A percentile compares a stretch with the other conserved stretches of the same genome.
Conservation (phyloP, 768 basidiomycete species). For the Lentinula sp. region DNA sequence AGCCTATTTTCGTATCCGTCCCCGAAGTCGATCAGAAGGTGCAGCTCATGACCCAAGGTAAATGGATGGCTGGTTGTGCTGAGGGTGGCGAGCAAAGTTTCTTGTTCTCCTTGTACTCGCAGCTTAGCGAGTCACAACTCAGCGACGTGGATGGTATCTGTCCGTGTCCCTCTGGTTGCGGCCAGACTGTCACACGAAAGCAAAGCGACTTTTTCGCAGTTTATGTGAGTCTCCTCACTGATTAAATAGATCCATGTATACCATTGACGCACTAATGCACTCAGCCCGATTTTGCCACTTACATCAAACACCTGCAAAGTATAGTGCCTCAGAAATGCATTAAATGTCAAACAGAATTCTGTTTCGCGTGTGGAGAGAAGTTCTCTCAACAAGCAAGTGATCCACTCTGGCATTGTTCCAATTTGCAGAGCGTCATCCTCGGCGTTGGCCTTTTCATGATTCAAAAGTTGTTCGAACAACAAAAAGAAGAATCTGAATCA, state of each 20-base stretch:
- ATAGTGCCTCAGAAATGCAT: slow-evolving; percentile 59
- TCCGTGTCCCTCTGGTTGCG: slow-evolving; percentile 73
- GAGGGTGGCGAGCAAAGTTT: slow-evolving; percentile 89
- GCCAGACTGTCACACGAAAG: slow-evolving; percentile 48
- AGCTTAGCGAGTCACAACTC: slow-evolving; percentile 40
- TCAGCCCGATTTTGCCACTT: slow-evolving; percentile 69
- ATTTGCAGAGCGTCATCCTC: slow-evolving; percentile 83
- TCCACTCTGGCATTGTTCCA: slow-evolving; percentile 81
- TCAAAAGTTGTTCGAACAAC: slow-evolving; percentile 65
- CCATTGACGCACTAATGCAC: slow-evolving; percentile 8
- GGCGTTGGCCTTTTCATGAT: slow-evolving; percentile 89
- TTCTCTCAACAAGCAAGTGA: slow-evolving; percentile 41
- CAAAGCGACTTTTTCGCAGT: slow-evolving; percentile 81
- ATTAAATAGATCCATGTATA: neutral
- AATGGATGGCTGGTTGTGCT: slow-evolving; percentile 98
- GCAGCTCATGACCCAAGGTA: slow-evolving; percentile 77
- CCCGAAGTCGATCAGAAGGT: slow-evolving; percentile 37
- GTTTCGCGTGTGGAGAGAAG: slow-evolving; percentile 73
- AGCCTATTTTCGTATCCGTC: slow-evolving; percentile 47
- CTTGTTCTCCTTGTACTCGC: slow-evolving; percentile 78
- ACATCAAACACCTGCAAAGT: slow-evolving; percentile 55
- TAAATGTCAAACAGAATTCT: slow-evolving; percentile 54
- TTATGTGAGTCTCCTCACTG: slow-evolving; percentile 47
- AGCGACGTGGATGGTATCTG: slow-evolving; percentile 33
- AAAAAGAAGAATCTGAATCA: slow-evolving; percentile 24